Evolutionary conservation across 306 rosid genomes (phyloP).

Genomic region (Sophora flavescens): DNA sequence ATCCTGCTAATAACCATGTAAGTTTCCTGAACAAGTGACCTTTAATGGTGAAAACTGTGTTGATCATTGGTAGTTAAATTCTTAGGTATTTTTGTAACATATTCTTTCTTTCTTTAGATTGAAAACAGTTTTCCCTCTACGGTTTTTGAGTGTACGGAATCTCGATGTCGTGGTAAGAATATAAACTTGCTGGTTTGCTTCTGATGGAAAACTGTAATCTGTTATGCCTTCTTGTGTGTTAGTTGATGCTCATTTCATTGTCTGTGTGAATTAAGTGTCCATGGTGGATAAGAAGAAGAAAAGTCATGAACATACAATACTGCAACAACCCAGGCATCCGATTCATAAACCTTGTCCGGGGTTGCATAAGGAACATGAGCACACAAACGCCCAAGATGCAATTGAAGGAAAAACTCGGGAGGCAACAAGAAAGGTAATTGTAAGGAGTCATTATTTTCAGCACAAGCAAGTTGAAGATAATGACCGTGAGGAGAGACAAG

Average conservation of each 20-base stretch:
- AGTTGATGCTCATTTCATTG: constrained; percentile 47
- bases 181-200: constrained; percentile 35
- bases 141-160: constrained; percentile 46
- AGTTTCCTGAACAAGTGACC: constrained; percentile 45
- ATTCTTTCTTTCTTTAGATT: constrained; percentile 52
- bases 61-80: constrained; percentile 18
- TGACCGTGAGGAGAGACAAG: constrained; percentile 52
- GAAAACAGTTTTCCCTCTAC: constrained; percentile 50
- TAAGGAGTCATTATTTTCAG: constrained; percentile 54
- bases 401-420: constrained; percentile 57
- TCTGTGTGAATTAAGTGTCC: constrained; percentile 48
- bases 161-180: constrained; percentile 61
- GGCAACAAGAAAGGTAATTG: constrained; percentile 41
- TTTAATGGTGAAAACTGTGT: constrained; percentile 31
- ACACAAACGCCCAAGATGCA: constrained; percentile 43
- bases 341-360: constrained; percentile 82
- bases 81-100: constrained; percentile 13
- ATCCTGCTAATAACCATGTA: constrained; percentile 56
- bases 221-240: constrained; percentile 34
- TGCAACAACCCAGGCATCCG: constrained; percentile 64
- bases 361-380: constrained; percentile 61
- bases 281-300: constrained; percentile 42
- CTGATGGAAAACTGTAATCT: constrained; percentile 31
- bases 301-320: constrained; percentile 59
- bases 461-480: constrained; percentile 56